phyloP scores from a whole-genome alignment of 1,284 basidiomycete genomes.

The Cerrena zonata region DNA sequence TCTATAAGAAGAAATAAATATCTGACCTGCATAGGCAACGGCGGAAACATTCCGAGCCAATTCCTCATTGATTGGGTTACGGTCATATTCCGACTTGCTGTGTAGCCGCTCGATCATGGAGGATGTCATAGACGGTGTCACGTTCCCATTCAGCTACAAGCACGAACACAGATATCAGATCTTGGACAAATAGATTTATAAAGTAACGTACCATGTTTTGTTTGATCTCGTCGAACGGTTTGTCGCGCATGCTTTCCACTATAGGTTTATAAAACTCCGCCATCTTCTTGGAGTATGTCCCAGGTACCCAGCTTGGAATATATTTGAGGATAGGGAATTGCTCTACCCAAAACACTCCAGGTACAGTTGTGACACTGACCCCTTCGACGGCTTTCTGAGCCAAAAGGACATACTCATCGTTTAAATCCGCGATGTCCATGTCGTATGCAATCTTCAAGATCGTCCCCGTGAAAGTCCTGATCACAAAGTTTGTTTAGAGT shows the following conservation, averaged over 20 bases:
- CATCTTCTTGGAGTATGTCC: conserved; percentile 2
- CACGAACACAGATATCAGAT: neutral
- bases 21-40: neutral
- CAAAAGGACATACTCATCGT: conserved; percentile 13
- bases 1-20: neutral
- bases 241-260: conserved; percentile 10
- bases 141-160: conserved; percentile 1
- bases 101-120: conserved; percentile 4
- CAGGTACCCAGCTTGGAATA: conserved; percentile 23
- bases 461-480: conserved; percentile 10
- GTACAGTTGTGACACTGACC: conserved; percentile 6
- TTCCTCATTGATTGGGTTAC: neutral
- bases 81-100: neutral
- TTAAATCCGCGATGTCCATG: conserved; percentile 4
- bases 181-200: neutral
- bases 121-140: conserved; percentile 12
- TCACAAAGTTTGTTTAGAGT: neutral
- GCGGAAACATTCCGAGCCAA: conserved; percentile 4
- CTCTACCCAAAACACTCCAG: conserved; percentile 15
- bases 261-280: conserved; percentile 4
- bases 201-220: conserved; percentile 18
- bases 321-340: conserved; percentile 15
- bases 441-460: conserved; percentile 18
- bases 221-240: conserved; percentile 21
- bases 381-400: conserved; percentile 11